phyloP scores from a whole-genome alignment of 1,284 basidiomycete species.

The Sanghuangporus sanghuang region DNA sequence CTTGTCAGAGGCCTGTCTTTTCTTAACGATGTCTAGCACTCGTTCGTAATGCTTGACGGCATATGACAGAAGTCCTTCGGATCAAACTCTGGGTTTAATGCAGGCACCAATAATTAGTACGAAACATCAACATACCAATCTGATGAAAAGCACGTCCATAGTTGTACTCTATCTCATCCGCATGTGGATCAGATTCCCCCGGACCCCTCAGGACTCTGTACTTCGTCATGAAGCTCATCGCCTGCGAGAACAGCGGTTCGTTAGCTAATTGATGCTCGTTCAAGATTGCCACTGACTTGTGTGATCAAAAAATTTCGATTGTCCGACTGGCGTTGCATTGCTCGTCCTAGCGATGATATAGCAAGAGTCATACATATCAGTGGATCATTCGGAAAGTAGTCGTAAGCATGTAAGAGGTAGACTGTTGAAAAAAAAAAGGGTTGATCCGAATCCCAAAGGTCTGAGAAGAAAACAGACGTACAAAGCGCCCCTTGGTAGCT shows the following conservation, averaged over 20 bases:
- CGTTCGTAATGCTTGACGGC: slow-evolving; percentile 82
- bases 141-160: slow-evolving; percentile 90
- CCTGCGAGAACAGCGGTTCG: slow-evolving; percentile 38
- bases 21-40: slow-evolving; percentile 60
- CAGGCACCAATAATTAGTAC: neutral
- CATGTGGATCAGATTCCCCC: slow-evolving; percentile 34
- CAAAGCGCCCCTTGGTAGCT: slow-evolving; percentile 91
- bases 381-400: slow-evolving; percentile 79
- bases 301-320: slow-evolving; percentile 86
- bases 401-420: slow-evolving; percentile 86
- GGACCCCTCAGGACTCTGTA: slow-evolving; percentile 59
- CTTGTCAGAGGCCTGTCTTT: slow-evolving; percentile 23
- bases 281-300: slow-evolving; percentile 41
- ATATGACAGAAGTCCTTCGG: slow-evolving; percentile 68
- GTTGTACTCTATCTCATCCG: slow-evolving; percentile 86
- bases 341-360: slow-evolving; percentile 81
- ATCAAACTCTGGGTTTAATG: neutral
- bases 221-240: slow-evolving; percentile 73
- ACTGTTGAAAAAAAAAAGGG: slow-evolving; percentile 39
- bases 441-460: slow-evolving; percentile 3
- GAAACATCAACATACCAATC: slow-evolving; percentile 48
- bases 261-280: slow-evolving; percentile 7
- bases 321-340: slow-evolving; percentile 91
- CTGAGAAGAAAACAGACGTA: slow-evolving; percentile 37
- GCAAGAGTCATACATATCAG: slow-evolving; percentile 80